Evolutionary conservation across 2,329 filamentous ascomycete genomes (phyloP).

Genomic region (Fonsecaea pugnacius): DNA sequence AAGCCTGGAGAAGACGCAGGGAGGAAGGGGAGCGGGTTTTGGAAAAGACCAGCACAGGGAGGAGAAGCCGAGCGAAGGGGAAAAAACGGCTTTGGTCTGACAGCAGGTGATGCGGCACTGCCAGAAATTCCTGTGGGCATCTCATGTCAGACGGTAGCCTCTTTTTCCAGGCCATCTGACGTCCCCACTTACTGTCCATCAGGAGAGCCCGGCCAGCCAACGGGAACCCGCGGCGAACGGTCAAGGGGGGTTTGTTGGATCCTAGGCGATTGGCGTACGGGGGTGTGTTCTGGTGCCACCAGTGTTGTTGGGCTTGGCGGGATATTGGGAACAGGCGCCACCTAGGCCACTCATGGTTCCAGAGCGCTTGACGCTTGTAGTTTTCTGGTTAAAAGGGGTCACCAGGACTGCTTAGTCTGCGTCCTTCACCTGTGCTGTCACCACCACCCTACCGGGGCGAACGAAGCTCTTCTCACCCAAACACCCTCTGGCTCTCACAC

Average conservation of each 20-base stretch:
- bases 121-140: background rate
- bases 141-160: background rate
- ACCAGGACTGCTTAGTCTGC: slow-evolving; percentile 13
- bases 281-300: slow-evolving; percentile 8
- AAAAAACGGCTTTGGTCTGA: background rate
- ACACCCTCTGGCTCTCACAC: background rate
- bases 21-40: slow-evolving; percentile 5
- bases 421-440: slow-evolving; percentile 11
- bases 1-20: slow-evolving; percentile 9
- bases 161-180: background rate
- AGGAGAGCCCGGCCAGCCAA: slow-evolving; percentile 3
- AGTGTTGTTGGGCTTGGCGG: slow-evolving; percentile 12
- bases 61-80: slow-evolving; percentile 1
- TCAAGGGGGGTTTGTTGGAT: background rate
- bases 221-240: slow-evolving; percentile 13
- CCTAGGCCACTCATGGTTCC: slow-evolving; percentile 13
- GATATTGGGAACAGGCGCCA: slow-evolving; percentile 18
- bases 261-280: slow-evolving; percentile 9
- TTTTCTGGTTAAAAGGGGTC: slow-evolving; percentile 16
- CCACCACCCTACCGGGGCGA: background rate
- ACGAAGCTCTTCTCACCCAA: background rate
- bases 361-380: slow-evolving; percentile 10
- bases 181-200: background rate
- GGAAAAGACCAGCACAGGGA: slow-evolving; percentile 7
- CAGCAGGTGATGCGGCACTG: background rate